Percentiles rank a stretch among this genome's conserved stretches.
Evolutionary conservation across 2,329 filamentous ascomycete genomes (phyloP).

Genomic region (Monosporascus ibericus): DNA sequence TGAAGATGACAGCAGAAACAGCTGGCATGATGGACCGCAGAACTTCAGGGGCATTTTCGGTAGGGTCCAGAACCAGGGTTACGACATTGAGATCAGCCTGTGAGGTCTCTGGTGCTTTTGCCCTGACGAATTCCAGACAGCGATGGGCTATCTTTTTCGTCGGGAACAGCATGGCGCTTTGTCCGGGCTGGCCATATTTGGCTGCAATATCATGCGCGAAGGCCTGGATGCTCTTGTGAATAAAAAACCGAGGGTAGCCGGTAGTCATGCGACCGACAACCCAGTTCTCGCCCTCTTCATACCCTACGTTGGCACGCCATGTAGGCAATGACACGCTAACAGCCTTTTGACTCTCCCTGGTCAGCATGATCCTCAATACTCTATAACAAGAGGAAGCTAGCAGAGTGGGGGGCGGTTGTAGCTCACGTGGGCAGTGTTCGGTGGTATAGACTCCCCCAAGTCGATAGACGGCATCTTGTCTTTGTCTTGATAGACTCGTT

Average conservation of each 20-base stretch:
- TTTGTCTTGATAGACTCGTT: neutral
- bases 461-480: constrained; percentile 40
- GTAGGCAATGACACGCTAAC: constrained; percentile 94
- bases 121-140: constrained; percentile 67
- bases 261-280: constrained; percentile 80
- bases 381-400: neutral
- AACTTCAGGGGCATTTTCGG: constrained; percentile 43
- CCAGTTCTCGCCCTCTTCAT: constrained; percentile 87
- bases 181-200: constrained; percentile 53
- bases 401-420: neutral
- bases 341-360: constrained; percentile 50
- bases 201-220: constrained; percentile 64
- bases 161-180: constrained; percentile 79
- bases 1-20: constrained; percentile 67
- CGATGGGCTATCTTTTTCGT: constrained; percentile 61
- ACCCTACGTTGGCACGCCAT: constrained; percentile 85
- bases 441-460: constrained; percentile 67
- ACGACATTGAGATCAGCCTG: constrained; percentile 46
- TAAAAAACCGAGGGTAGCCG: constrained; percentile 94
- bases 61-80: constrained; percentile 57
- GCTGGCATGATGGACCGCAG: constrained; percentile 52
- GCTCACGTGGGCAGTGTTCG: constrained; percentile 72
- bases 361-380: neutral
- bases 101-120: constrained; percentile 48
- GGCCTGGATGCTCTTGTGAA: constrained; percentile 74